phyloP scores from a whole-genome alignment of 164 flowering plant genomes.

The Cinnamomum chago region DNA sequence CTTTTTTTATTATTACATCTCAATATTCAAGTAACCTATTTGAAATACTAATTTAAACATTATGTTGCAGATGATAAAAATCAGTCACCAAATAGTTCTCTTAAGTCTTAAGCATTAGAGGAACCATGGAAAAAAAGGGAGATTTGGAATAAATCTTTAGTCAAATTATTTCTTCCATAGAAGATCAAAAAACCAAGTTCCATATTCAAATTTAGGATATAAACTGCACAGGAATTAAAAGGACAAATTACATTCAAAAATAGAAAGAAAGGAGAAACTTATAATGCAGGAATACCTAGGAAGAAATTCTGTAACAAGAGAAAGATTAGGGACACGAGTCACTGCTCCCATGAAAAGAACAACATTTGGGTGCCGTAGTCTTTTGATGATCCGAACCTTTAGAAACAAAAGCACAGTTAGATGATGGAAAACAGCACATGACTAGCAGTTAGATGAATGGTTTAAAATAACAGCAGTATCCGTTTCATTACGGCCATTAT shows the following conservation, averaged over 20 bases:
- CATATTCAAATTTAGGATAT: neutral
- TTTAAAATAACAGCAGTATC: no score
- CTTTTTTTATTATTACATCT: no score
- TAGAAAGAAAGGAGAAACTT: neutral
- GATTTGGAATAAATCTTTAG: no score
- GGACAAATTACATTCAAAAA: neutral
- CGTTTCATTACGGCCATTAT: no score
- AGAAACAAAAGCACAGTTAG: slow-evolving; percentile 19
- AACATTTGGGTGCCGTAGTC: slow-evolving; percentile 95
- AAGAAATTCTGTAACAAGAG: slow-evolving; percentile 95
- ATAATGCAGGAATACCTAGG: slow-evolving; percentile 63
- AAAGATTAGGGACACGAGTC: slow-evolving; percentile 90
- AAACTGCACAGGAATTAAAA: neutral
- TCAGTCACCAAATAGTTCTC: no score
- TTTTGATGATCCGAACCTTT: slow-evolving; percentile 85
- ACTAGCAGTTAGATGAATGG: neutral
- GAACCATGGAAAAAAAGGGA: no score
- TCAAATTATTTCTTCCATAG: no score
- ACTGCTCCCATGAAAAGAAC: slow-evolving; percentile 99
- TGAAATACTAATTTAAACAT: no score
- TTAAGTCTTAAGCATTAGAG: no score
- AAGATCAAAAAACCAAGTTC: no score
- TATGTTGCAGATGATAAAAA: no score
- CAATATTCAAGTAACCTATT: no score
- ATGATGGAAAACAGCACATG: slow-evolving; percentile 6